Base-by-base conservation (phyloP, 495 filamentous ascomycete genomes). In the Xylaria sp. region DNA sequence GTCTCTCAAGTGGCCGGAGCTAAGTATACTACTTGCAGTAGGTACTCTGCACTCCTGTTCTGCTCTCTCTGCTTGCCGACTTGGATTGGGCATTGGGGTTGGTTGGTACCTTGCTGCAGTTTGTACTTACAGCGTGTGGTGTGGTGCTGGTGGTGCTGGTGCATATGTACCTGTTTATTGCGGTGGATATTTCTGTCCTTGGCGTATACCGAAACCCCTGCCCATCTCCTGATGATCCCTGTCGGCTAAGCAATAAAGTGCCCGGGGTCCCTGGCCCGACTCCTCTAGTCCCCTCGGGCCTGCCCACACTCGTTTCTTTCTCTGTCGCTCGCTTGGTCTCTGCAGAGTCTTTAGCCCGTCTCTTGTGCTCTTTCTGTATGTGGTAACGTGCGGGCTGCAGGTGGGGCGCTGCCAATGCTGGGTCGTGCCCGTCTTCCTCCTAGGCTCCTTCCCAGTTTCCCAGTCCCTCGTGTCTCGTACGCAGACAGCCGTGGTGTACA, bases 151-250 rank as follows among this genome's bases (percentile, higher is more conserved):
- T 8, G 35, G 35, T 37, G 40, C 26, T 15, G 40, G 61, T 46
- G 33, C 61, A 48, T 48, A 37, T 37, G 55, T 66, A 40, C 44
- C 31, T 48, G 63, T 50, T 66, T 53, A 53, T 66, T 67, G 11
- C 57, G 57, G 57, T 59, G 57, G 26, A 19, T 48, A 64, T 48
- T 48, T 7, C 41, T 64, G 41, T 31, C 41, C 43, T 48, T 64
- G 40, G 57, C 52, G 21, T 29, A 31, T 11, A 17, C 35, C 15
- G 21, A 9, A 6, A 6, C 61, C 69, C 69, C 52, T 71, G 69
- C n/a, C 8, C 46, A 58, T 71, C 69, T 71, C 69, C 69, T 71
- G 69, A 48, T 35, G 48, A 58, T 33, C 69, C 69, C 52, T 66
- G 69, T 66, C 41, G 15, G 31, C 40, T 59, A 48, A 66, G 50